These are phyloP conservation scores for Aspergillus campestris DNA, from an alignment of 495 filamentous ascomycete genomes.

Conservation along the genomic window DNA sequence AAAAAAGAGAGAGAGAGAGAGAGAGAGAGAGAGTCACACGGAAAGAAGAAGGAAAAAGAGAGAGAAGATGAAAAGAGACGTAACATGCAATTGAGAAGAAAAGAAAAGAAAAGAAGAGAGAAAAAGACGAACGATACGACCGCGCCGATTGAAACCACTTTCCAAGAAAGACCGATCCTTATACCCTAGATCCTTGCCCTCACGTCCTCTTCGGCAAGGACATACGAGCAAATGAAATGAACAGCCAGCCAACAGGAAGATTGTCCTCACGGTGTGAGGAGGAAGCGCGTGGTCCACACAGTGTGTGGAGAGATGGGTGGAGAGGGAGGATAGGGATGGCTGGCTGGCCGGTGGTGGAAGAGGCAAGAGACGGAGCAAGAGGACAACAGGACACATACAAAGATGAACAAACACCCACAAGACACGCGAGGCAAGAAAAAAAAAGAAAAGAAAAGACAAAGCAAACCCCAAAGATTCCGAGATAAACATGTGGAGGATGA, in stretches of 20 bases:
- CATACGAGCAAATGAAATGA: too few species aligned
- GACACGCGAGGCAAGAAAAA: background rate
- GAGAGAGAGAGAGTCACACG: slow-evolving; percentile 6
- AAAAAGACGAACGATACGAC: slow-evolving; percentile 9
- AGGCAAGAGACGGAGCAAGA: background rate
- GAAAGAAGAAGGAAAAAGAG: slow-evolving; percentile 11
- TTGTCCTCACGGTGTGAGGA: too few species aligned
- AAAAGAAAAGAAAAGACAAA: slow-evolving; percentile 17
- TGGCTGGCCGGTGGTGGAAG: too few species aligned
- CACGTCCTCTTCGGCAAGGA: too few species aligned
- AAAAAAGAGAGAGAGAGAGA: slow-evolving; percentile 5
- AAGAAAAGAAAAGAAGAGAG: slow-evolving; percentile 8
- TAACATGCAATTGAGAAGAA: slow-evolving; percentile 11
- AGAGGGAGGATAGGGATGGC: too few species aligned
- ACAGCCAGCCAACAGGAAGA: too few species aligned
- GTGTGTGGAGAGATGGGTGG: too few species aligned
- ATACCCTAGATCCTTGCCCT: too few species aligned
- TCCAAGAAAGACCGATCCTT: too few species aligned
- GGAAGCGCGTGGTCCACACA: too few species aligned
- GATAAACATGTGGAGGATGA: slow-evolving; percentile 13
- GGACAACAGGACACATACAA: slow-evolving; percentile 4
- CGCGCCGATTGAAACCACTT: too few species aligned
- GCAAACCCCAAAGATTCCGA: slow-evolving; percentile 36
- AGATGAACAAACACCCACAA: slow-evolving; percentile 5
- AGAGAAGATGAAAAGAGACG: slow-evolving; percentile 12